These are phyloP conservation scores for Brassica juncea DNA, from an alignment of 345 rosid species.

Conservation along the genomic window DNA sequence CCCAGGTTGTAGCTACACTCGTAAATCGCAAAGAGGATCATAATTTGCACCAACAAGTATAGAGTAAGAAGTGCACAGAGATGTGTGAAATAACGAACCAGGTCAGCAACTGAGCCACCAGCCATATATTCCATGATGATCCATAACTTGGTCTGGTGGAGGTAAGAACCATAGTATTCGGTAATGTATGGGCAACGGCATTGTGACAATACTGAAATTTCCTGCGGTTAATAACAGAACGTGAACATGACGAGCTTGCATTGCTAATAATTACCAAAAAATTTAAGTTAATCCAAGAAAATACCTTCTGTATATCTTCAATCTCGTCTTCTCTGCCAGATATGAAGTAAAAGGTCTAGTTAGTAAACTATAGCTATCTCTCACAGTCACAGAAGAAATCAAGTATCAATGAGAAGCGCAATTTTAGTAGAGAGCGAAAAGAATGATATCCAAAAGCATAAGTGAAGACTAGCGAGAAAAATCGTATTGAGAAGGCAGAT, in stretches of 20 bases:
- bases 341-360: conserved; percentile 30
- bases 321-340: conserved; percentile 93
- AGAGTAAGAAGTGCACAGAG: conserved; percentile 7
- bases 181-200: conserved; percentile 96
- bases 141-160: conserved; percentile 94
- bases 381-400: neutral
- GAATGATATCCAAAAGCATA: conserved; percentile 8
- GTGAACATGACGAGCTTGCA: conserved; percentile 35
- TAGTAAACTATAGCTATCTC: conserved; percentile 20
- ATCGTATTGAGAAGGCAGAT: neutral
- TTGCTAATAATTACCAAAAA: conserved; percentile 3
- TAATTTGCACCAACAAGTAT: conserved; percentile 14
- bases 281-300: conserved; percentile 15
- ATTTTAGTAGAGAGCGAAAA: conserved; percentile 11
- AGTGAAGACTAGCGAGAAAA: neutral
- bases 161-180: conserved; percentile 95
- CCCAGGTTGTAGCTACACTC: conserved; percentile 87
- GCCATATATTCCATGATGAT: conserved; percentile 99
- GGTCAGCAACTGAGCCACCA: conserved; percentile 99
- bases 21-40: conserved; percentile 7
- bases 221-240: conserved; percentile 52
- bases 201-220: conserved; percentile 92
- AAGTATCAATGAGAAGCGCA: conserved; percentile 6
- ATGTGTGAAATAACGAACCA: conserved; percentile 64
- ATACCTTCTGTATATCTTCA: conserved; percentile 98